phyloP scores from a whole-genome alignment of 192 early-diverging fungal genomes.

The Backusella liffmaniae region DNA sequence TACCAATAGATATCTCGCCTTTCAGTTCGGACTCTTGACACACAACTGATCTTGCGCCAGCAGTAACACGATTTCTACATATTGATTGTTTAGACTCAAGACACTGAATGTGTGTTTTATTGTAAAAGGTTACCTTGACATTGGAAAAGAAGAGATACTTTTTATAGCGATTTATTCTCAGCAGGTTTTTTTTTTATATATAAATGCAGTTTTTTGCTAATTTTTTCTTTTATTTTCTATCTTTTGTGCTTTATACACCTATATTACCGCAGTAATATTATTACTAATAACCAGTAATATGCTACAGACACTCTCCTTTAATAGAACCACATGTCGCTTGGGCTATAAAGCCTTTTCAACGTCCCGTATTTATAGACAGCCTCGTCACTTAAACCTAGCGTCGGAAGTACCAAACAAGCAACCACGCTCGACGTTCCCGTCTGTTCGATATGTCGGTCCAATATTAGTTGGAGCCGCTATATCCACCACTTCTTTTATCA shows the following conservation, averaged over 20 bases:
- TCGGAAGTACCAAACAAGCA: neutral
- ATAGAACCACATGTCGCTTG: neutral
- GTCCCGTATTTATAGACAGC: neutral
- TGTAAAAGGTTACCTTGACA: slow-evolving; percentile 10
- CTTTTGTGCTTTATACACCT: neutral
- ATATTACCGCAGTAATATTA: neutral
- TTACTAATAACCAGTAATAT: neutral
- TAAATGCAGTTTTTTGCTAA: too few species aligned
- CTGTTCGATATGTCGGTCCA: slow-evolving; percentile 10
- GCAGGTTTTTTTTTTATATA: neutral
- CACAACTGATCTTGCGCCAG: slow-evolving; percentile 37
- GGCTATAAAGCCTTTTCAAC: neutral
- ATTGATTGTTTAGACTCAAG: neutral
- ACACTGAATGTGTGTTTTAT: neutral
- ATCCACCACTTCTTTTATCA: neutral
- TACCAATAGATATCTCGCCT: slow-evolving; percentile 53
- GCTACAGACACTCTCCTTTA: neutral
- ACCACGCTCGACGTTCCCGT: neutral
- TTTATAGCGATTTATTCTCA: neutral
- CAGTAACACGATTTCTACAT: slow-evolving; percentile 30
- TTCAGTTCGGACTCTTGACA: slow-evolving; percentile 55
- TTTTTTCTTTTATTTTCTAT: neutral
- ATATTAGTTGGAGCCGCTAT: neutral
- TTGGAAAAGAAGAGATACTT: slow-evolving; percentile 6
- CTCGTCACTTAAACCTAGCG: neutral